These are phyloP conservation scores for Eucalyptus rudis DNA, from an alignment of 345 rosid species.

Conservation along the genomic window DNA sequence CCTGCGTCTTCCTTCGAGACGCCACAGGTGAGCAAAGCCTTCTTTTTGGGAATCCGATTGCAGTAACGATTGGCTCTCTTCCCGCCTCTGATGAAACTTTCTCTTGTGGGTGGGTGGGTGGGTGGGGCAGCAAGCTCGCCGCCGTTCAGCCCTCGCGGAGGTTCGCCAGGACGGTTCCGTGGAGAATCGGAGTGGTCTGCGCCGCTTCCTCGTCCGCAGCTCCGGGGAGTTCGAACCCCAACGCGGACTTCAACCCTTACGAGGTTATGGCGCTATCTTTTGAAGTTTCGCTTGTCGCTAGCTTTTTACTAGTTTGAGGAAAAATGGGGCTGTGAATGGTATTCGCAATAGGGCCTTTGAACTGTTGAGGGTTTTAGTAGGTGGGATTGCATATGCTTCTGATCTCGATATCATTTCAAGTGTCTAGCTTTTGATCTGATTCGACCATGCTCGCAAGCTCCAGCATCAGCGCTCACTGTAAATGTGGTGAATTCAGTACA, in stretches of 20 bases:
- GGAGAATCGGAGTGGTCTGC: slow-evolving; percentile 21
- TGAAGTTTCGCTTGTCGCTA: background rate
- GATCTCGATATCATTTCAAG: background rate
- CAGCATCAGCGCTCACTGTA: background rate
- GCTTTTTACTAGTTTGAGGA: fast-evolving
- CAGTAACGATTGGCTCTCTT: background rate
- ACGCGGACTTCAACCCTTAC: slow-evolving; percentile 61
- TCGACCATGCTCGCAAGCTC: background rate
- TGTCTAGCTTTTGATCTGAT: background rate
- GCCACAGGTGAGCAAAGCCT: background rate
- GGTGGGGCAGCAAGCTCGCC: background rate
- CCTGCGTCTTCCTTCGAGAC: background rate
- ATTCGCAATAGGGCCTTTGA: background rate
- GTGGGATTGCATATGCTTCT: background rate
- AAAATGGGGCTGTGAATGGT: background rate
- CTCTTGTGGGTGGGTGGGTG: background rate
- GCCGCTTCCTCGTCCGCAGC: slow-evolving; percentile 49
- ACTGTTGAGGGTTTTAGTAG: background rate
- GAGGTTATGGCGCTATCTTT: slow-evolving; percentile 32
- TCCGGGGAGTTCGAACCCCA: slow-evolving; percentile 58
- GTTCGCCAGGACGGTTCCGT: slow-evolving; percentile 11
- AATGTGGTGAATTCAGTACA: background rate
- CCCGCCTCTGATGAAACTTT: background rate
- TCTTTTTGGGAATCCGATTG: background rate
- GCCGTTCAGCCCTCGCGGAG: background rate